Base-by-base conservation (phyloP, 805 yeast genomes). In the Candida schatavii region DNA sequence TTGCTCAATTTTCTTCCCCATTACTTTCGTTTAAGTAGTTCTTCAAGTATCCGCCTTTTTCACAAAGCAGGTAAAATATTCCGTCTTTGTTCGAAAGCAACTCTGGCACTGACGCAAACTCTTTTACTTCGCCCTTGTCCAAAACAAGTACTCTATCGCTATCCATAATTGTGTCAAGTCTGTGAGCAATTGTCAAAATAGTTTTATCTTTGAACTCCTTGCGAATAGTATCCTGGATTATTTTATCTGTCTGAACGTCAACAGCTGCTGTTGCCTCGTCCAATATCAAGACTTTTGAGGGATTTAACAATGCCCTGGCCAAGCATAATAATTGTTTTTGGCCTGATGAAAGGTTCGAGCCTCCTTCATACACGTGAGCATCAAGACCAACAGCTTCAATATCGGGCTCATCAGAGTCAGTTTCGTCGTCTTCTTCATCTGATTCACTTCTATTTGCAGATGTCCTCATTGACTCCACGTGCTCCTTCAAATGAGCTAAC, bases 1-100 rank as follows among this genome's bases (percentile, higher is more conserved):
- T 29, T 29, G 18, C 15, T 6, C 15, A 5, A 18, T 13, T 29
- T 29, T 29, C 6, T 7, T 6, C 5, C 32, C 14, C 9, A 14
- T 13, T 29, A 7, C 32, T 29, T 5, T 29, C 15, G 7, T 6
- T 31, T 22, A 7, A 31, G 19, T 13, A 9, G 21, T 41, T 27
- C 11, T 45, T 39, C 18, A 47, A 31, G 43, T 56, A 59, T 3
- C 72, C 72, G 20, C 72, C 72, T 42, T 68, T 61, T 42, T 66
- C 59, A 47, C 70, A 64, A 47, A 68, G 59, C 9, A 67, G 59
- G 40, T 61, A 66, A 45, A 68, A 68, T 22, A 60, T 58, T 25
- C 64, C 51, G 14, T 50, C 44, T 7, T 47, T 38, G 42, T 62
- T 46, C 35, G 55, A 50, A 37, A 66, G 59, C 42, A 67, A 54